These are phyloP conservation scores for Boletus subparvulus DNA, from an alignment of 768 basidiomycete species.

Conservation along the genomic window DNA sequence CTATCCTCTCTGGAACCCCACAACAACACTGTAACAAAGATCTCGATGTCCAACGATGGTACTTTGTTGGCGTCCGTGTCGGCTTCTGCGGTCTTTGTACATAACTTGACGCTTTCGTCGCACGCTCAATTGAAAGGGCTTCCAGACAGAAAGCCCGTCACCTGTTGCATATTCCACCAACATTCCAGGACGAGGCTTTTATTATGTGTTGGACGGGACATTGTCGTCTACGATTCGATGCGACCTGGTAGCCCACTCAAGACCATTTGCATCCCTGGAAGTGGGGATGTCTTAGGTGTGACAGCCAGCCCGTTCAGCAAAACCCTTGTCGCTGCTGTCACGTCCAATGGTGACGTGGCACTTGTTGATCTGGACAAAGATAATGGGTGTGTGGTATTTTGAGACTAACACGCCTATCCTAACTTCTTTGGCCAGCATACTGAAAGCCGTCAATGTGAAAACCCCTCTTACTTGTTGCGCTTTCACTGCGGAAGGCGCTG, in stretches of 20 bases:
- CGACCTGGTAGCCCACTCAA: conserved; percentile 58
- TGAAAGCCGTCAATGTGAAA: conserved; percentile 57
- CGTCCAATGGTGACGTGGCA: conserved; percentile 50
- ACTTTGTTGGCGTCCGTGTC: conserved; percentile 60
- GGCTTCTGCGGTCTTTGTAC: conserved; percentile 50
- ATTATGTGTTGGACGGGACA: conserved; percentile 48
- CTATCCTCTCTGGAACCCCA: conserved; percentile 53
- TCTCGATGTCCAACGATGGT: conserved; percentile 60
- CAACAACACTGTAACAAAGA: conserved; percentile 46
- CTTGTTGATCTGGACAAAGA: conserved; percentile 77
- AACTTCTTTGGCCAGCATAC: conserved; percentile 41
- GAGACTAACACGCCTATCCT: not conserved
- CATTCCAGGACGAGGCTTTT: conserved; percentile 62
- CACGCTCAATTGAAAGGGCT: conserved; percentile 57
- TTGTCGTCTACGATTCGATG: conserved; percentile 63
- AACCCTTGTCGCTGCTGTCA: conserved; percentile 61
- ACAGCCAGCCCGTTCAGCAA: conserved; percentile 76
- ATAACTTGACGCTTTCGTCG: conserved; percentile 56
- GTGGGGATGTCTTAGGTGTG: conserved; percentile 54
- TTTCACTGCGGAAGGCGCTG: conserved; percentile 70
- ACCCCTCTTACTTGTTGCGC: conserved; percentile 54
- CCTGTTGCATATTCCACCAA: conserved; percentile 58
- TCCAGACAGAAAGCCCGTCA: conserved; percentile 39
- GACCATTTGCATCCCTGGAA: conserved; percentile 46
- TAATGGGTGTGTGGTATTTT: conserved; percentile 48